Evolutionary conservation across 2,329 filamentous ascomycete species (phyloP), one percentile per base, ranked within the genome.

Genomic region (Talaromyces sp.): DNA sequence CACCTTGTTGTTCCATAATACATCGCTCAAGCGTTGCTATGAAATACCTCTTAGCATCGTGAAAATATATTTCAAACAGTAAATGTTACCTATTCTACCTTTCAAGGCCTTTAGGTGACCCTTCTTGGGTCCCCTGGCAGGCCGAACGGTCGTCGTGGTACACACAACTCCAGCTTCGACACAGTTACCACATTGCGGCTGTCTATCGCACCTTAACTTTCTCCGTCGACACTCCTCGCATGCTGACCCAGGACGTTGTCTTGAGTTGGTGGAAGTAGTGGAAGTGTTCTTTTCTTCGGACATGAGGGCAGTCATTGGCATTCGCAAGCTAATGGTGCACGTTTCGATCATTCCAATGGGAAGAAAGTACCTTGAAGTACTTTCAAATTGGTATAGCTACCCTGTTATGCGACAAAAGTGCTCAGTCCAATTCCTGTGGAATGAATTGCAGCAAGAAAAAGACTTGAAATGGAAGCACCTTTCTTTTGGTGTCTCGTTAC

Each of bases 221-320:
- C 94, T 86, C 79, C 93, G 95, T 72, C 94, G 86, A 77, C 95
- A 99, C 68, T 98, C 89, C 74, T 96, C 91, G 77, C 95, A 99
- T 39, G 95, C 95, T 57, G 65, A 66, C 17, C 72, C 72, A 6
- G 72, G 72, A 2, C 70, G 70, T 63, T 73, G 72, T 17, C 72
- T 70, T 17, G 70, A 72, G 19, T 58, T 31, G 11, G 63, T 47
- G 10, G 52, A 59, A 27, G 52, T 49, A 31, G 25, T 47, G 25
- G 43, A 25, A 33, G 33, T 15, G 22, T n/a, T 52, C 52, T 66
- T 66, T 35, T 66, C 60, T 52, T 62, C 64, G 33, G 64, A 57
- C 61, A 63, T 63, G 15, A 63, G 49, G 52, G 61, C 25, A 37
- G 60, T 47, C 47, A 62, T 54, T 41, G 60, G 50, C 31, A 61